Evolutionary conservation across 2,329 filamentous ascomycete genomes (phyloP), one percentile per base, ranked within the genome.

Genomic region (Fulvia fulva): DNA sequence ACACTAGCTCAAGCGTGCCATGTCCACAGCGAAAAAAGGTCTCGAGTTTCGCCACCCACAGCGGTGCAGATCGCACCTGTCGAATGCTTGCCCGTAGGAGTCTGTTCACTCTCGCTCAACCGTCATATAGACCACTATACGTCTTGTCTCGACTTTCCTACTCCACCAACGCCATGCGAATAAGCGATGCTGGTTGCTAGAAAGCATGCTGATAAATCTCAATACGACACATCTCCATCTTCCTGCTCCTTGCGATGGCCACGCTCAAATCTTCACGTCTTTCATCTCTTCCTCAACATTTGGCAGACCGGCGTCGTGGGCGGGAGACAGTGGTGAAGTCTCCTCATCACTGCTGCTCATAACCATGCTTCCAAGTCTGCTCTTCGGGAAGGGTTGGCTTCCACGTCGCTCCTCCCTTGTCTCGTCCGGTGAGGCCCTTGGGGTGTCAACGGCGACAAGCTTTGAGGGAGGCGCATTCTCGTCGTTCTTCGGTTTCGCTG

Each of bases 231-330:
- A 30, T 41, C 30, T 51, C 5, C 30, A 19, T 44, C 14, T 28
- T 25, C 25, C 53, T 47, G 34, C 34, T 21, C 21, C 6, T 16
- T 43, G 37, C 50, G 26, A 53, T 59, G 19, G 30, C 53, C 61
- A 16, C 25, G 50, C 21, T 45, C 57, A 72, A 53, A 80, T 79
- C 67, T 78, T 76, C 50, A 80, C 77, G 14, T 76, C 78, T 71
- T 79, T 79, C 71, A 80, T 75, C 62, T 78, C 77, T 45, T 68
- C 70, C 64, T 68, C 55, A 28, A 62, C 57, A 16, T 56, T 65
- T 52, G 61, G 50, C 68, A 67, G 28, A 61, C 56, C 62, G 28
- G 53, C 56, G 11, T 55, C 53, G 43, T 59, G 60, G 11, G 54
- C 37, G 25, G 59, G 58, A 25, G 60, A 61, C 25, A 59, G 30